Percentiles rank a stretch among this genome's conserved stretches.
phyloP scores from a whole-genome alignment of 352 stramenopile species.

The Phytophthora podocarpi region DNA sequence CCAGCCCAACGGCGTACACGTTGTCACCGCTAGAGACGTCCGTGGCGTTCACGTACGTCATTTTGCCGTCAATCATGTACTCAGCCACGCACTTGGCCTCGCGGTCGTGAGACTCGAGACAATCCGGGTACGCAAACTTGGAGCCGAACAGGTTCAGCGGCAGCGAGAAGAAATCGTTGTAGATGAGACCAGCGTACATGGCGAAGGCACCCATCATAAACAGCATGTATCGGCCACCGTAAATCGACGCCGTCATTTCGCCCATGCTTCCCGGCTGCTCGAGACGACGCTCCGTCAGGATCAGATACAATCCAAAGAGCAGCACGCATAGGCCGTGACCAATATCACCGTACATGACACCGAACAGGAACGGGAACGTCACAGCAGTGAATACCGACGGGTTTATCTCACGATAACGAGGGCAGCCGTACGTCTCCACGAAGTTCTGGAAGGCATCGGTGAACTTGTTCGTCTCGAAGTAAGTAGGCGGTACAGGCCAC shows the following conservation, averaged over 20 bases:
- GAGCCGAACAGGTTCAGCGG: conserved; percentile 97
- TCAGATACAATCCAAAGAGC: conserved; percentile 93
- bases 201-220: conserved; percentile 98
- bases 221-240: conserved; percentile 97
- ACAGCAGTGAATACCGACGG: conserved; percentile 98
- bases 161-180: conserved; percentile 99
- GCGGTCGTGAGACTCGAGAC: conserved; percentile 55
- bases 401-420: conserved; percentile 98
- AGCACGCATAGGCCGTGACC: conserved; percentile 97
- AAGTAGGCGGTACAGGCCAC: conserved; percentile 96
- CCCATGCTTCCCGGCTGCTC: conserved; percentile 80
- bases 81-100: conserved; percentile 71
- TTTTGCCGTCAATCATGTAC: conserved; percentile 77
- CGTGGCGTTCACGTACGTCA: conserved; percentile 77
- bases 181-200: conserved; percentile 98
- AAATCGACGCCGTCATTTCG: conserved; percentile 93
- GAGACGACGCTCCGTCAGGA: conserved; percentile 93
- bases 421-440: conserved; percentile 99
- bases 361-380: conserved; percentile 99
- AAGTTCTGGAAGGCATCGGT: conserved; percentile 98
- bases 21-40: conserved; percentile 79
- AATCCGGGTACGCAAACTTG: conserved; percentile 92
- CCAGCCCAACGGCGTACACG: conserved; percentile 98
- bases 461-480: conserved; percentile 99
- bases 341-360: conserved; percentile 99